phyloP scores from a whole-genome alignment of 345 rosid genomes.

The Gossypium bickii region DNA sequence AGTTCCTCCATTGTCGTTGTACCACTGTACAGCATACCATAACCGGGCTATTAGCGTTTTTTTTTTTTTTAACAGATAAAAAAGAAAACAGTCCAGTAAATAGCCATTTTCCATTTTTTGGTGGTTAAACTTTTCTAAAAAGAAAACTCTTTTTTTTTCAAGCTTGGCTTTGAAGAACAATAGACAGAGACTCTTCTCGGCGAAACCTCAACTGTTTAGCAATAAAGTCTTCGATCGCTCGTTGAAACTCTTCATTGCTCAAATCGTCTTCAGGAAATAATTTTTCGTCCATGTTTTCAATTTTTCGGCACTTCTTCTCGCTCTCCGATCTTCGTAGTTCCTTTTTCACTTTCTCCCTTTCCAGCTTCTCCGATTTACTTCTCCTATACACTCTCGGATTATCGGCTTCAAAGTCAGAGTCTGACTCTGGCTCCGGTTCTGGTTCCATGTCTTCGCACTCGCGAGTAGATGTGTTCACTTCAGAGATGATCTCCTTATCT shows the following conservation, averaged over 20 bases:
- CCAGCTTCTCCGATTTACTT: slow-evolving; percentile 34
- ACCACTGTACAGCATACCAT: neutral
- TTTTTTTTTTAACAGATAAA: neutral
- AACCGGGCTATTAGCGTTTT: too few relatives aligned
- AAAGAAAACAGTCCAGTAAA: neutral
- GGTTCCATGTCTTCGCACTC: slow-evolving; percentile 2
- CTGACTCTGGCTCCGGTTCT: neutral
- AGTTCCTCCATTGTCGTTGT: neutral
- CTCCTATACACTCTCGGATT: slow-evolving; percentile 24
- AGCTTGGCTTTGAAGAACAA: slow-evolving; percentile 36
- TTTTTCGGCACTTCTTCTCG: slow-evolving; percentile 29
- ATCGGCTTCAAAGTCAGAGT: slow-evolving; percentile 16
- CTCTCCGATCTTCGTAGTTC: slow-evolving; percentile 51
- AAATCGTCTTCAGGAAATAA: slow-evolving; percentile 36
- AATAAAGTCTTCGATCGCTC: slow-evolving; percentile 68
- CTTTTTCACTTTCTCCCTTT: slow-evolving; percentile 13
- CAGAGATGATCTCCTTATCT: slow-evolving; percentile 50
- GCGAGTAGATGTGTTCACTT: slow-evolving; percentile 17
- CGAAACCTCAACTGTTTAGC: slow-evolving; percentile 63
- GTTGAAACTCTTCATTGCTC: slow-evolving; percentile 74
- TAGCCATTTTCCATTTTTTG: neutral
- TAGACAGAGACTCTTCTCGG: slow-evolving; percentile 49
- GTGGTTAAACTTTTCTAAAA: neutral
- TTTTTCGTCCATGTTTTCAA: neutral
- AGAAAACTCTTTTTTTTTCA: neutral